Evolutionary conservation across 2,329 filamentous ascomycete species (phyloP), one percentile per base, ranked within the genome.

Genomic region (Aspergillus spinulosporus): DNA sequence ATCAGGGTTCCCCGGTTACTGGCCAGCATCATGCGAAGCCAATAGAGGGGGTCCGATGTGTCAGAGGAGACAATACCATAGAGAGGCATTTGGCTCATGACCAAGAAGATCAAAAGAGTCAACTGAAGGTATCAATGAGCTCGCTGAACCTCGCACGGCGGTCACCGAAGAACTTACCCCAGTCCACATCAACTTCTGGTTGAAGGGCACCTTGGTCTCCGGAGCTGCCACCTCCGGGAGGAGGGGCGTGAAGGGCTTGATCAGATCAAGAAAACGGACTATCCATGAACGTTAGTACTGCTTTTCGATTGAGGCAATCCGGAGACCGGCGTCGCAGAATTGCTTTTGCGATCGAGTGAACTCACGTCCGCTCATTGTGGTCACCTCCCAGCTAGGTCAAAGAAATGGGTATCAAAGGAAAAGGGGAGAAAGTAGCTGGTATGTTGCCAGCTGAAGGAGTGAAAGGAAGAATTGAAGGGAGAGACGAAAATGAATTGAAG

Each of bases 81-180:
- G 61, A 94, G 82, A 64, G 94, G 92, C 94, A 99, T 97, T 82
- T 97, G 94, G 82, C 92, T 97, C 94, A 99, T 99, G 79, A 99
- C 92, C 84, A 99, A 82, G 86, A 99, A 99, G 81, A 97, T 95
- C 77, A 99, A 83, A 69, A 99, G 86, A 65, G 94, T 97, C 76
- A 93, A 86, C 79, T 82, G 61, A 50, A 59, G 42, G 52, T 62
- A 65, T 54, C 51, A 47, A 60, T 61, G 42, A 64, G 60, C 49
- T 56, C 65, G 47, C 59, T 54, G 50, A 49, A 44, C 36, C 58
- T 47, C 21, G 53, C 49, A 57, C 54, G 45, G 50, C 32, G 53
- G 49, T 49, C 56, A 55, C 39, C 50, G 48, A 53, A 45, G 60
- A 56, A 74, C 77, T 68, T 78, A 82, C 80, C 75, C 88, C 90